Percentiles rank a stretch among this genome's conserved stretches.
phyloP scores from a whole-genome alignment of 345 rosid species.

The Arabis alpina region DNA sequence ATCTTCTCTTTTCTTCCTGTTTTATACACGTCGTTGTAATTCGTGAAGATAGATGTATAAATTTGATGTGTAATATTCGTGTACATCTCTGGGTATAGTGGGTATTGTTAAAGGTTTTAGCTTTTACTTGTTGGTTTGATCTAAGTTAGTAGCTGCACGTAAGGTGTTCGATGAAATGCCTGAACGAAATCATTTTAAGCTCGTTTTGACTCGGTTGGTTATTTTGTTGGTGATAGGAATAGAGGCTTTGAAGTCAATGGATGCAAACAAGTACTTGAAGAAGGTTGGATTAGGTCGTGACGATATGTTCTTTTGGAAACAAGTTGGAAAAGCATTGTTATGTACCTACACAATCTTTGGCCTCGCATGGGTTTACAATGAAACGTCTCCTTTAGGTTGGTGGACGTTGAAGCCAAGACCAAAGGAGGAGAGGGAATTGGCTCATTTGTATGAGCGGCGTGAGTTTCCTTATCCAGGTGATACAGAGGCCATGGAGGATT shows the following conservation, averaged over 20 bases:
- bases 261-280: conserved; percentile 60
- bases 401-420: conserved; percentile 89
- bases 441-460: conserved; percentile 78
- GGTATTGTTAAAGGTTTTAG: background rate
- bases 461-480: conserved; percentile 92
- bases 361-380: conserved; percentile 70
- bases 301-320: conserved; percentile 76
- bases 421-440: conserved; percentile 76
- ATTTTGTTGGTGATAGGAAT: conserved; percentile 47
- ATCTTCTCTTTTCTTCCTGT: background rate
- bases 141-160: background rate
- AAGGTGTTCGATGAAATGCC: conserved; percentile 44
- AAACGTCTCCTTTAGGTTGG: conserved; percentile 90
- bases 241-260: conserved; percentile 55
- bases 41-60: background rate
- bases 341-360: conserved; percentile 78
- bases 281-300: conserved; percentile 75
- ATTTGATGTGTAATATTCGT: background rate
- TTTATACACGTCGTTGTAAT: conserved; percentile 1
- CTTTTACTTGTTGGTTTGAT: conserved; percentile 17
- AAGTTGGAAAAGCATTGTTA: conserved; percentile 77
- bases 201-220: background rate
- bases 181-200: background rate
- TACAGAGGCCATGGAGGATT: conserved; percentile 86
- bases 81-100: background rate